Base-by-base conservation (phyloP, 345 rosid genomes). In the Gossypioides kirkii region DNA sequence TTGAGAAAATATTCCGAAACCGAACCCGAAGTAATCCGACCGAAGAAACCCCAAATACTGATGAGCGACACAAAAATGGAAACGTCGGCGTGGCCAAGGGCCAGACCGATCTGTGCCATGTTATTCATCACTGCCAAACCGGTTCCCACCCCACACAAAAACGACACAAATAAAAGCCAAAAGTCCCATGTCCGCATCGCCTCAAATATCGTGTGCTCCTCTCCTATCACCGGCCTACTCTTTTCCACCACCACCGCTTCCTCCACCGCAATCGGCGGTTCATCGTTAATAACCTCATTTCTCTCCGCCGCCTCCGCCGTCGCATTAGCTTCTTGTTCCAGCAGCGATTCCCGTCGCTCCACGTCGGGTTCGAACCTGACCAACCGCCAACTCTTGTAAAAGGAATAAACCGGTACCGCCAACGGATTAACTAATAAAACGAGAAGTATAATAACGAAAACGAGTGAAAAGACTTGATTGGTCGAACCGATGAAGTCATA, bases 31-130 rank as follows among this genome's bases (percentile, higher is more conserved):
- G 81, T 41, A 66, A 95, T 92, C 28, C 99, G 81, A 0, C 99
- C 99, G 22, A 95, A 95, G 77, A 95, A 92, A 0, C 98, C 98
- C 93, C 93, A 92, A 32, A 95, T 91, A 53, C 99, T 95, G 0
- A 84, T 87, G 64, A 95, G 73, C 0, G 99, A 92, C n/a, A 95
- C 90, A 69, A 95, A 95, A 0, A 92, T 85, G 0, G 99, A 92
- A 22, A 92, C 97, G 36, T 95, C 90, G 22, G 78, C 80, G 84
- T 95, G 90, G 32, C 99, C 99, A 71, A 95, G 90, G 1, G 99
- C 90, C 76, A 84, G 69, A 0, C 99, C 99, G 6, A 95, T 95
- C 79, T 95, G 99, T 13, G 94, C 98, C 96, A 89, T 86, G 54
- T 95, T 95, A 78, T 95, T 92, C 87, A 87, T 87, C 55, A 92